Evolutionary conservation across 2,329 filamentous ascomycete genomes (phyloP).

Genomic region (Arthroderma uncinatum): DNA sequence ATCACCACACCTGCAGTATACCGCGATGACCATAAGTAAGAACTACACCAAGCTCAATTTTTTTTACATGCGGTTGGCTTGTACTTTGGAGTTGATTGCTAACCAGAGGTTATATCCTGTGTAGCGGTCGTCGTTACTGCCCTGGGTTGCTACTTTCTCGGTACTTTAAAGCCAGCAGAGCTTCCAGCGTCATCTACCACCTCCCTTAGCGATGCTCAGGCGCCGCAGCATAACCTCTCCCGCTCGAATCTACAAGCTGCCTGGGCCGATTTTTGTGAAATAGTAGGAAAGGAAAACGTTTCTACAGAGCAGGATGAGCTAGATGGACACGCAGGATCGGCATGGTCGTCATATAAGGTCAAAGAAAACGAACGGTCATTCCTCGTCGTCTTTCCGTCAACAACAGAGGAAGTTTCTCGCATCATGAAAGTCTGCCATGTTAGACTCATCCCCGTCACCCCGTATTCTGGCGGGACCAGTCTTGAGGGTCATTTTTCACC

Average conservation of each 20-base stretch:
- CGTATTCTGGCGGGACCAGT: constrained; percentile 78
- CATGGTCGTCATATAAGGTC: constrained; percentile 47
- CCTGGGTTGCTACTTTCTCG: constrained; percentile 46
- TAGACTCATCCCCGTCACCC: constrained; percentile 71
- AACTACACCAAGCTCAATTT: not conserved
- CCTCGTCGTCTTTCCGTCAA: constrained; percentile 62
- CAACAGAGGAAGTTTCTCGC: constrained; percentile 71
- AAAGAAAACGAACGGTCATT: constrained; percentile 37
- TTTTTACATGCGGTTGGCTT: not conserved
- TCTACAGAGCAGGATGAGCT: constrained; percentile 46
- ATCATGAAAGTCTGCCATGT: constrained; percentile 82
- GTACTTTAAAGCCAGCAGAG: constrained; percentile 38
- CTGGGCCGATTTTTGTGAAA: constrained; percentile 51
- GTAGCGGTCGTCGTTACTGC: constrained; percentile 43
- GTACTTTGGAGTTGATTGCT: not conserved
- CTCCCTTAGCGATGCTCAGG: constrained; percentile 38
- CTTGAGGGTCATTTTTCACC: constrained; percentile 81
- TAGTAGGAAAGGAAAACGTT: constrained; percentile 53
- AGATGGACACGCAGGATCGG: constrained; percentile 48
- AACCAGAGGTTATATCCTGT: constrained; percentile 11
- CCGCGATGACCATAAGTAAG: constrained; percentile 26
- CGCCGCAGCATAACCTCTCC: constrained; percentile 46
- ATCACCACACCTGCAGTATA: constrained; percentile 29
- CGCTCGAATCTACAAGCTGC: constrained; percentile 51
- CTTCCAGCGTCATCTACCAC: constrained; percentile 46